Conservation (phyloP, 1,284 basidiomycete species). For the Austroboletus niveus region DNA sequence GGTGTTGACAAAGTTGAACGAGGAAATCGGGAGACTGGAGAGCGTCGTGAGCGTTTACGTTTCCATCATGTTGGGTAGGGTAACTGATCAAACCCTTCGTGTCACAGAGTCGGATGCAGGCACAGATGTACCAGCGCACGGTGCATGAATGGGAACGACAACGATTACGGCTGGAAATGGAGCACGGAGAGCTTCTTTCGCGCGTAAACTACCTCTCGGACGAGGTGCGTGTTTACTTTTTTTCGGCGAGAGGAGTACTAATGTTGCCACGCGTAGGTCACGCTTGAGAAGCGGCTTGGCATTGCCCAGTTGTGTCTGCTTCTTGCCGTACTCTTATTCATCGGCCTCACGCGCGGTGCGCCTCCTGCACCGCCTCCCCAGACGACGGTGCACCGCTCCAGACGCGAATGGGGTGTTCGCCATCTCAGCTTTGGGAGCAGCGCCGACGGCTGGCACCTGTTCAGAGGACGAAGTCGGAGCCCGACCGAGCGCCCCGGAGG, state of each 20-base stretch:
- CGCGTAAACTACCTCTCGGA: constrained; percentile 71
- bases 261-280: constrained; percentile 46
- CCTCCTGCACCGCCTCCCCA: constrained; percentile 14
- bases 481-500: constrained; percentile 16
- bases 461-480: constrained; percentile 41
- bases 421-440: constrained; percentile 50
- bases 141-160: constrained; percentile 72
- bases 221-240: constrained; percentile 50
- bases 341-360: constrained; percentile 75
- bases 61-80: background rate
- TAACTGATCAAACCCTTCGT: background rate
- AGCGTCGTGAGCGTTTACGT: constrained; percentile 58
- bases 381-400: constrained; percentile 23
- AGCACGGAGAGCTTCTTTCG: constrained; percentile 63
- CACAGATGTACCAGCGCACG: constrained; percentile 61
- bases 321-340: constrained; percentile 77
- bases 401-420: constrained; percentile 53
- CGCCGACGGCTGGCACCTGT: constrained; percentile 25
- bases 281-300: constrained; percentile 80
- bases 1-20: constrained; percentile 74
- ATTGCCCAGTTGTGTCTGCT: constrained; percentile 81
- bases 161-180: constrained; percentile 62
- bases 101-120: constrained; percentile 62
- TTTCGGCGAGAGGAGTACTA: background rate
- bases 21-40: constrained; percentile 77